A percentile compares a stretch with the other conserved stretches of the same genome.
These are phyloP conservation scores for Pseudonitzschia delicatissima DNA, from an alignment of 108 stramenopile genomes.

Conservation along the genomic window DNA sequence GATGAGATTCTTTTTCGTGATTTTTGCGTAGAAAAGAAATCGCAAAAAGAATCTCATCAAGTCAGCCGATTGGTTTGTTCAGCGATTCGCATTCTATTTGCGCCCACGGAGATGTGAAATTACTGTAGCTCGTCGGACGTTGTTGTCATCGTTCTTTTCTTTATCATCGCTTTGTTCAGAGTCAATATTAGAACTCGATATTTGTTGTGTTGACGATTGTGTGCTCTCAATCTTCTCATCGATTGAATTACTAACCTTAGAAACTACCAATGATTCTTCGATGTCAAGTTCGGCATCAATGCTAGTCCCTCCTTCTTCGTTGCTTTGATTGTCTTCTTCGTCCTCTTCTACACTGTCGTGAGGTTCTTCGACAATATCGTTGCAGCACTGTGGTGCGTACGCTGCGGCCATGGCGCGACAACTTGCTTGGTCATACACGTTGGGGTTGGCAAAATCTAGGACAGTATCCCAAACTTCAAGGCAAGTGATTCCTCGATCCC, in stretches of 20 bases:
- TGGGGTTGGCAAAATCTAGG: conserved; percentile 1
- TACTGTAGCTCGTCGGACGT: no score
- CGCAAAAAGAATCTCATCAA: no score
- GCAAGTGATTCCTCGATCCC: background rate
- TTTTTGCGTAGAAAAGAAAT: no score
- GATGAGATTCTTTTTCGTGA: no score
- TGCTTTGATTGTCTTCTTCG: background rate
- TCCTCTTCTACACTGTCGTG: background rate
- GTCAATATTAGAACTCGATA: no score
- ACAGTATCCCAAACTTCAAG: conserved; percentile 1
- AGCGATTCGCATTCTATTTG: no score
- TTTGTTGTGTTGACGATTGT: no score
- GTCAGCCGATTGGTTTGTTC: no score
- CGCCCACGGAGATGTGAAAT: no score
- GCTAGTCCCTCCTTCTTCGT: background rate
- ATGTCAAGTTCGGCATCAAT: background rate
- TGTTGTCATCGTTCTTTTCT: no score
- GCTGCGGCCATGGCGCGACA: background rate
- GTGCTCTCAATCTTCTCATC: no score
- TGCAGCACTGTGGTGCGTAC: conserved; percentile 11
- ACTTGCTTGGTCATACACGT: background rate
- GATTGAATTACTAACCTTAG: background rate
- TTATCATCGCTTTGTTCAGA: no score
- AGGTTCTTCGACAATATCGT: background rate
- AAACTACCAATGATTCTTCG: background rate